A percentile compares a stretch with the other conserved stretches of the same genome.
These are phyloP conservation scores for Schizopora paradoxa DNA, from an alignment of 1,284 basidiomycete genomes.

Conservation along the genomic window DNA sequence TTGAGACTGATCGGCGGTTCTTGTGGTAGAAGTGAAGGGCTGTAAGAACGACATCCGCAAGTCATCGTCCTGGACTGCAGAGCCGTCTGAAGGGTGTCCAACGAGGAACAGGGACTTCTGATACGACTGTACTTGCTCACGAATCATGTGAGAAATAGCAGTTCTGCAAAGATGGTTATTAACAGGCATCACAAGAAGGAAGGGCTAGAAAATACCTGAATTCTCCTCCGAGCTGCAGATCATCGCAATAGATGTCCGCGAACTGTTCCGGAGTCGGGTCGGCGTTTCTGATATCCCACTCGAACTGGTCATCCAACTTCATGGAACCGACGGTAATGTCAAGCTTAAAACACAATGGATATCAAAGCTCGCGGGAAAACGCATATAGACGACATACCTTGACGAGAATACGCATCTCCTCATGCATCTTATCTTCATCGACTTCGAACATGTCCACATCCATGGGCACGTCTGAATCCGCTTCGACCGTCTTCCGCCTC, in stretches of 20 bases:
- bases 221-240: conserved; percentile 89
- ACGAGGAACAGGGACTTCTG: conserved; percentile 91
- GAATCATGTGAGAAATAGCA: conserved; percentile 91
- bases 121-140: conserved; percentile 91
- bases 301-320: conserved; percentile 95
- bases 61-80: conserved; percentile 84
- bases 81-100: conserved; percentile 81
- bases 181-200: conserved; percentile 1
- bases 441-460: conserved; percentile 48
- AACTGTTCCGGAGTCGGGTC: conserved; percentile 88
- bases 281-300: conserved; percentile 90
- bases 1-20: conserved; percentile 70
- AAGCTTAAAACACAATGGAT: conserved; percentile 47
- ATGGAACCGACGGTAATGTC: conserved; percentile 94
- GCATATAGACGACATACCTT: conserved; percentile 48
- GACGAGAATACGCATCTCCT: conserved; percentile 88
- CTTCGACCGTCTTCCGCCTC: conserved; percentile 31
- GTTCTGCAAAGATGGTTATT: conserved; percentile 53
- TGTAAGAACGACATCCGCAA: conserved; percentile 88
- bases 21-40: conserved; percentile 62
- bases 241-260: conserved; percentile 81
- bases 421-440: conserved; percentile 54
- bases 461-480: conserved; percentile 41
- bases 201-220: conserved; percentile 67
- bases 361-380: conserved; percentile 10